Conservation (phyloP, 768 basidiomycete species). For the Phylloporus sp. region DNA sequence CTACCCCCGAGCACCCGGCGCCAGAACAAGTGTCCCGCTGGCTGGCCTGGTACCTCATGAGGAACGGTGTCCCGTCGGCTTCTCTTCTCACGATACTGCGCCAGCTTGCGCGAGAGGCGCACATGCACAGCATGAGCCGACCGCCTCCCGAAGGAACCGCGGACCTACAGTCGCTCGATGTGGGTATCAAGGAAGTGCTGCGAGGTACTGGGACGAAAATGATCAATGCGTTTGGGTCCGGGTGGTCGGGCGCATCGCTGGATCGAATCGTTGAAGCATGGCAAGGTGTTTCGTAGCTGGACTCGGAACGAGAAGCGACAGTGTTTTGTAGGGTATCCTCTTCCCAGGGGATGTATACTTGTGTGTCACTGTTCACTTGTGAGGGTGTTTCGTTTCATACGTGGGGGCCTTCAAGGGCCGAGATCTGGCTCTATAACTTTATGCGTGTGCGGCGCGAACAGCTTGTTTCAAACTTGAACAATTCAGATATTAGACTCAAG, state of each 20-base stretch:
- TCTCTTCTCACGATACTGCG: constrained; percentile 59
- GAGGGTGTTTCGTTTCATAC: not conserved
- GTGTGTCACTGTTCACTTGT: no score
- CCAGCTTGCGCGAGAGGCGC: constrained; percentile 58
- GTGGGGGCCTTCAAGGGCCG: no score
- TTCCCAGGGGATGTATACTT: no score
- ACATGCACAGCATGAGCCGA: constrained; percentile 46
- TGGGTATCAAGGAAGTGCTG: constrained; percentile 78
- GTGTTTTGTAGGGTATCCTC: no score
- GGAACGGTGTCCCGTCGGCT: constrained; percentile 66
- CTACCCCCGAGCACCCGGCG: constrained; percentile 5
- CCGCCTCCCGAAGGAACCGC: constrained; percentile 50
- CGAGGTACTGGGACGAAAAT: constrained; percentile 82
- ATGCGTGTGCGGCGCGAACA: no score
- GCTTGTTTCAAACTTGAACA: no score
- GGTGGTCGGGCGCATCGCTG: constrained; percentile 67
- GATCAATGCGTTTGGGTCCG: constrained; percentile 61
- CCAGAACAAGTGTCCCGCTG: constrained; percentile 29
- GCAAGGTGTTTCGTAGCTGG: constrained; percentile 27
- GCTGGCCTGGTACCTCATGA: constrained; percentile 67
- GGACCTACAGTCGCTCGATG: constrained; percentile 34
- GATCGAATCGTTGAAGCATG: constrained; percentile 63
- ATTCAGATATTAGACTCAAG: not conserved
- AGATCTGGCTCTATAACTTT: no score
- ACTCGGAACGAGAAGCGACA: no score